phyloP scores from a whole-genome alignment of 306 rosid species.

The Glycine latifolia region DNA sequence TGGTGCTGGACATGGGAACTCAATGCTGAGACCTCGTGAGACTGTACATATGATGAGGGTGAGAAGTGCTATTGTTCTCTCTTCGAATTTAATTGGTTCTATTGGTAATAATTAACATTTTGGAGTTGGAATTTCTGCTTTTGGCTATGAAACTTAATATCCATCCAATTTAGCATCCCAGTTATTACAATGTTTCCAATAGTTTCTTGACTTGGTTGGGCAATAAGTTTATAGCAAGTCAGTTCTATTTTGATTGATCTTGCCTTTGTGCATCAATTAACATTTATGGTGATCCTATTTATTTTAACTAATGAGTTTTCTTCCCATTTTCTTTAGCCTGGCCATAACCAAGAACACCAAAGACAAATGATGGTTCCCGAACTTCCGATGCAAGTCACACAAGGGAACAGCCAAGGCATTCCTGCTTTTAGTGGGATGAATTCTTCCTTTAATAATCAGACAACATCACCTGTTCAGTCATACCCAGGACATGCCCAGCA shows the following conservation, averaged over 20 bases:
- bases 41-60: slow-evolving; percentile 84
- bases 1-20: slow-evolving; percentile 79
- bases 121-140: slow-evolving; percentile 24
- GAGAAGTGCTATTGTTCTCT: slow-evolving; percentile 51
- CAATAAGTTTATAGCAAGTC: slow-evolving; percentile 3
- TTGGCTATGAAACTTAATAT: slow-evolving; percentile 11
- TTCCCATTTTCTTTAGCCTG: slow-evolving; percentile 63
- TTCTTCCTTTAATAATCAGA: slow-evolving; percentile 83
- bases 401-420: slow-evolving; percentile 78
- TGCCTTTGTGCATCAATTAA: neutral
- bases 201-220: slow-evolving; percentile 6
- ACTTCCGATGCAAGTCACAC: slow-evolving; percentile 77
- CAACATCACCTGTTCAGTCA: slow-evolving; percentile 72
- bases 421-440: slow-evolving; percentile 80
- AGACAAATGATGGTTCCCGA: slow-evolving; percentile 88
- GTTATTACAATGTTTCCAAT: neutral
- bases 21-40: slow-evolving; percentile 85
- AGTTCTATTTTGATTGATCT: neutral
- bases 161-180: neutral
- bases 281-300: slow-evolving; percentile 22
- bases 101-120: slow-evolving; percentile 3
- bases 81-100: slow-evolving; percentile 19
- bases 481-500: slow-evolving; percentile 82
- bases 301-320: slow-evolving; percentile 39
- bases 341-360: slow-evolving; percentile 85